A percentile compares a stretch with the other conserved stretches of the same genome.
phyloP scores from a whole-genome alignment of 768 basidiomycete genomes.

The Hygrophoropsis aurantiaca region DNA sequence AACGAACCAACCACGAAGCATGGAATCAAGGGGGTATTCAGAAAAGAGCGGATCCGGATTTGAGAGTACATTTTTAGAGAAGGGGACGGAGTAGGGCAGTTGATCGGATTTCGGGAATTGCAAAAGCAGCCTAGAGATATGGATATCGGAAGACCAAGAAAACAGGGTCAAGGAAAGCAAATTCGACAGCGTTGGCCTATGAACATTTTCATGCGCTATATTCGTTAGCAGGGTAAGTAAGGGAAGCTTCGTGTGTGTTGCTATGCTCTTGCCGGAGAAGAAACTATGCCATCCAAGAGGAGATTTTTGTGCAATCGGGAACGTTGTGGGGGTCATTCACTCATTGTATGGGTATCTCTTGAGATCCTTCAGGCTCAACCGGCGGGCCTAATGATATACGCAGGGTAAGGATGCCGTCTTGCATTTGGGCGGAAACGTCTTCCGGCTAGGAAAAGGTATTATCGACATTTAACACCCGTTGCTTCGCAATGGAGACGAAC shows the following conservation, averaged over 20 bases:
- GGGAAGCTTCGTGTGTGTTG: background rate
- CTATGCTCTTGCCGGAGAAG: slow-evolving; percentile 3
- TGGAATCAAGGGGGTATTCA: too few species aligned
- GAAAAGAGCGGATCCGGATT: too few species aligned
- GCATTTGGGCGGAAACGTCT: slow-evolving; percentile 54
- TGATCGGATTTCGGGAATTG: too few species aligned
- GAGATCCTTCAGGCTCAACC: slow-evolving; percentile 38
- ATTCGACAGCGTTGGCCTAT: background rate
- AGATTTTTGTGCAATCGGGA: too few species aligned
- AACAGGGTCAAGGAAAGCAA: background rate
- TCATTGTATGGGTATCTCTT: slow-evolving; percentile 53
- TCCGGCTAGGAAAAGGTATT: slow-evolving; percentile 38
- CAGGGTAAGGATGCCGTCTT: slow-evolving; percentile 60
- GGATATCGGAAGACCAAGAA: background rate
- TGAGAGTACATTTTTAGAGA: too few species aligned
- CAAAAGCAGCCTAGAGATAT: too few species aligned
- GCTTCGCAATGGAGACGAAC: slow-evolving; percentile 36
- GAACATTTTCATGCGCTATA: slow-evolving; percentile 1
- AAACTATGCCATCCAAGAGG: too few species aligned
- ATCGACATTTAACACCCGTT: slow-evolving; percentile 4
- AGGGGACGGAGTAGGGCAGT: too few species aligned
- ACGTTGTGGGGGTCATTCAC: slow-evolving; percentile 17
- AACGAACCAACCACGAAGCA: too few species aligned
- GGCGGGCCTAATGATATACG: slow-evolving; percentile 52
- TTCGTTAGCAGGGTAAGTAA: background rate